Evolutionary conservation across 345 rosid genomes (phyloP).

Genomic region (Eucalyptus pauciflora): DNA sequence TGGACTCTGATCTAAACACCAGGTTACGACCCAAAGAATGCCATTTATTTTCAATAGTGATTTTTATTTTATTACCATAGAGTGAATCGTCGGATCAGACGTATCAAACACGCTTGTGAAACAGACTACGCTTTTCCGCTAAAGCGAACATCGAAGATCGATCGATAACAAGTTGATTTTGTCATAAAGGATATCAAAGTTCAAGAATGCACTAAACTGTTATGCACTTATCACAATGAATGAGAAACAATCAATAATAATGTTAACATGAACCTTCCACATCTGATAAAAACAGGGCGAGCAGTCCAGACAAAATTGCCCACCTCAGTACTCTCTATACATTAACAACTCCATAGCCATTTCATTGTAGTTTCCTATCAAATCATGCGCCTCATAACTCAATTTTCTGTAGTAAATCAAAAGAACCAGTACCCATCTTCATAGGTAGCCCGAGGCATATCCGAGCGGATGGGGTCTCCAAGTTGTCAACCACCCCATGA

Average conservation of each 20-base stretch:
- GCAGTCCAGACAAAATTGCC: background rate
- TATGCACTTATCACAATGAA: background rate
- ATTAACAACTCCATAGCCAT: background rate
- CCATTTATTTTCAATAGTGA: background rate
- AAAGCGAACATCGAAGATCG: background rate
- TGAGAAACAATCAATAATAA: background rate
- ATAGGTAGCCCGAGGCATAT: conserved; percentile 89
- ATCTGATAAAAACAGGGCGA: background rate
- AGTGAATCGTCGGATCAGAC: background rate
- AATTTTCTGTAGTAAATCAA: conserved; percentile 70
- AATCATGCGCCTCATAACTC: conserved; percentile 12
- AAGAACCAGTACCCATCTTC: conserved; percentile 86
- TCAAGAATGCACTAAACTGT: background rate
- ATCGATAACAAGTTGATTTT: background rate
- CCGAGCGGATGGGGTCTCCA: conserved; percentile 85
- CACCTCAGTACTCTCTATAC: background rate
- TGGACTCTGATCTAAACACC: background rate
- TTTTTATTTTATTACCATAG: background rate
- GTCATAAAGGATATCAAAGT: background rate
- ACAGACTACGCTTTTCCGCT: background rate
- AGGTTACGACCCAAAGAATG: background rate
- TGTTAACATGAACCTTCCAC: background rate
- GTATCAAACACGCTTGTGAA: background rate
- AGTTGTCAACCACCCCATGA: conserved; percentile 50
- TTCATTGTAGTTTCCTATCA: background rate